Base-by-base conservation (phyloP, 805 yeast species). In the Kodamaea restingae region DNA sequence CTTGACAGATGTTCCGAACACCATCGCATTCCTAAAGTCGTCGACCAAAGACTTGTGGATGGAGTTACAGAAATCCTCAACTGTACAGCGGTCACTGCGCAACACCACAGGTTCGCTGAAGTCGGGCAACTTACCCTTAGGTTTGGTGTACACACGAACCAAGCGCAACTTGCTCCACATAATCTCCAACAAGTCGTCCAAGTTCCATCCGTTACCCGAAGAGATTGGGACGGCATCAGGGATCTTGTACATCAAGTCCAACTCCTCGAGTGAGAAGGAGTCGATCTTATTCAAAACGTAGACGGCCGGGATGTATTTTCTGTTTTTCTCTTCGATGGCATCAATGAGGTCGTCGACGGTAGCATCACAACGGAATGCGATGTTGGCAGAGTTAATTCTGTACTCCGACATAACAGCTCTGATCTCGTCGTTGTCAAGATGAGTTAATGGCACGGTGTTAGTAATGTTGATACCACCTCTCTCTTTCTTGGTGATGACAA, bases 161-260 rank as follows among this genome's bases (percentile, higher is more conserved):
- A 93, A 71, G 51, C 86, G 81, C 54, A 93, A 75, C 58, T 83
- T 78, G 40, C 81, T 86, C 99, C 99, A 93, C 98, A 93, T 93
- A 59, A 80, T 72, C 56, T 91, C 96, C 51, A 93, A 71, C 50
- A 93, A 73, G 64, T 91, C 98, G 63, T 93, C 98, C 57, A 93
- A 70, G 59, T 93, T 93, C 98, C 98, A 93, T 49, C 95, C 95
- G 58, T 84, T 76, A 46, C 95, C 98, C 6, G 96, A 84, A 7
- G 96, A 86, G 45, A 93, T 91, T 28, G 98, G 98, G 37, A 93
- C 95, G 6, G 98, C 97, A 65, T 93, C 81, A 36, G 98, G 98
- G 52, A 93, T 93, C 59, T 93, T 79, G 70, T 86, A 84, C 46
- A 93, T 65, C 43, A 93, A 67, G 50, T 93, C 96, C 51, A 93